Evolutionary conservation across 257 asterid species (phyloP).

Genomic region (Ophiorrhiza pumila): DNA sequence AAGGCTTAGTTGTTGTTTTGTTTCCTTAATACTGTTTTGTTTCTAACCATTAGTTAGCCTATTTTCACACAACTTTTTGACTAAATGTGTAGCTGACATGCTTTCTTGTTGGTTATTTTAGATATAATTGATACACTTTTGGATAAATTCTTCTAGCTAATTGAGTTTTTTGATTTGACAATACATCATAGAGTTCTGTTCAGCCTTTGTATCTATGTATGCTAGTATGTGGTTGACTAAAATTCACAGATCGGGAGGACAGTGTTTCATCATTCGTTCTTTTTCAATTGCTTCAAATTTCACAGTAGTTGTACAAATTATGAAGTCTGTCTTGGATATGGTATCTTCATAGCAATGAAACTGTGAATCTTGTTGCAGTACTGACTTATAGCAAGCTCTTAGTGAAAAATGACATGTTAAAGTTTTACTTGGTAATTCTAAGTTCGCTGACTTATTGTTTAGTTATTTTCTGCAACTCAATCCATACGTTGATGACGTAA

Average conservation of each 20-base stretch:
- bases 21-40: slow-evolving; percentile 3
- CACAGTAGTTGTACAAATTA: neutral
- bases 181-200: neutral
- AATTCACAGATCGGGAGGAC: neutral
- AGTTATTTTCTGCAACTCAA: neutral
- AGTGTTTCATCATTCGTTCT: neutral
- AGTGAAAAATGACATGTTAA: no score
- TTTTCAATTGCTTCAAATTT: neutral
- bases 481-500: neutral
- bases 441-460: neutral
- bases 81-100: neutral
- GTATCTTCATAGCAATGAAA: neutral
- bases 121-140: neutral
- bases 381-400: neutral
- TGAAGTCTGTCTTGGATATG: neutral
- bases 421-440: no score
- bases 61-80: neutral
- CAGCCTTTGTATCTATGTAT: neutral
- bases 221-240: neutral
- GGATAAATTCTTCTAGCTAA: neutral
- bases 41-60: neutral
- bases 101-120: neutral
- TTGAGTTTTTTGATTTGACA: neutral
- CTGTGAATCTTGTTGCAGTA: neutral
- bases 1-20: no score